Base-by-base conservation (phyloP, 1,284 basidiomycete species). In the Sutorius eximius region DNA sequence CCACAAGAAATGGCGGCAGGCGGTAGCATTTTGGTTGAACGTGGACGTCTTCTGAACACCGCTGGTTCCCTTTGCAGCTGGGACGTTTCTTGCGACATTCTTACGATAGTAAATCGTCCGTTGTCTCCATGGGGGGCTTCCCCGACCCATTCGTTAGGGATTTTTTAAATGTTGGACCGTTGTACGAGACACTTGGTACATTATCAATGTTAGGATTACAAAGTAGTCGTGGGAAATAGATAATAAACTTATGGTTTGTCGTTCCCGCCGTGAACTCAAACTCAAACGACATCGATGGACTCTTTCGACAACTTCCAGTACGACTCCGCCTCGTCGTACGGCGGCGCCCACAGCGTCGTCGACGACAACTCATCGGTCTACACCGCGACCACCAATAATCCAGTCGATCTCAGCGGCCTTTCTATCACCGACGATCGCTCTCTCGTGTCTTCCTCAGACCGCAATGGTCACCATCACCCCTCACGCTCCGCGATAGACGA, bases 241-340 rank as follows among this genome's bases (percentile, higher is more conserved):
- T 61, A 45, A 61, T 61, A 44, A 44, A 29, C 16, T 12, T 45
- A 33, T 22, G 10, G 32, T 38, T 20, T 12, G 37, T 38, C 36
- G 11, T 11, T 30, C n/a, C 18, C 2, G n/a, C 42, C 5, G 5
- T 5, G 36, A 16, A 24, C 50, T 67, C 49, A 12, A 47, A 60
- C 66, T 42, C 33, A 45, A 63, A 70, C 66, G 40, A 53, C 66
- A 58, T 60, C 56, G 58, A 91, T 93, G 90, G 90, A 93, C 69
- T 82, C 85, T 11, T 94, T 93, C 68, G 89, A 92, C 67, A 92
- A 92, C 67, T 93, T 93, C 67, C 91, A 93, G 69, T 87, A 86
- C 67, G 87, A 90, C 62, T 83, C 84, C 24, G 82, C 86, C 37
- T 89, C 87, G 11, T 85, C 89, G 0, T 90, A 91, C 65, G 87